These are phyloP conservation scores for Iberis amara DNA, from an alignment of 441 rosid genomes.

Conservation along the genomic window DNA sequence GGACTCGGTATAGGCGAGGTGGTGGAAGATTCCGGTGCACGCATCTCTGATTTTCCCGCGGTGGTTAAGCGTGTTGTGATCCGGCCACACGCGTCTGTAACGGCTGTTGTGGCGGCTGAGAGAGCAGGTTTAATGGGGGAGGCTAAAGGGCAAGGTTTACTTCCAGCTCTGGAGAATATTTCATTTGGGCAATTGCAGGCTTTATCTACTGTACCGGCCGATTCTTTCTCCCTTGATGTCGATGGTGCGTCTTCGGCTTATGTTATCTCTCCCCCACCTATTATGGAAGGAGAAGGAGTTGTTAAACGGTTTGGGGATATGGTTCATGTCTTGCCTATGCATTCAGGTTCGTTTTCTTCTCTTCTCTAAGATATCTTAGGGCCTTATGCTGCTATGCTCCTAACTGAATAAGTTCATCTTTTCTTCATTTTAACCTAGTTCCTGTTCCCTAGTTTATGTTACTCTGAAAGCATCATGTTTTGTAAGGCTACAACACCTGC, in stretches of 20 bases:
- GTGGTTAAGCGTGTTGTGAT: conserved; percentile 56
- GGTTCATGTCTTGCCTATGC: conserved; percentile 78
- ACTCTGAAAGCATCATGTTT: background rate
- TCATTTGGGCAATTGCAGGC: conserved; percentile 83
- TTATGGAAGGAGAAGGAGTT: conserved; percentile 82
- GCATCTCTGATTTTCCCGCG: conserved; percentile 63
- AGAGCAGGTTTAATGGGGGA: conserved; percentile 51
- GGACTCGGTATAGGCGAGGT: conserved; percentile 48
- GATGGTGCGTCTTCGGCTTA: conserved; percentile 43
- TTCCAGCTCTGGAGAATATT: conserved; percentile 63
- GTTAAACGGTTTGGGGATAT: conserved; percentile 65
- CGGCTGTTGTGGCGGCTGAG: conserved; percentile 54
- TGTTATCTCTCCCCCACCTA: conserved; percentile 64
- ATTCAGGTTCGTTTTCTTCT: conserved; percentile 55
- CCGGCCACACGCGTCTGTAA: conserved; percentile 70
- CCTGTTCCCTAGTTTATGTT: background rate
- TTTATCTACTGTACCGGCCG: conserved; percentile 64
- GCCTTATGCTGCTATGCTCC: conserved; percentile 9
- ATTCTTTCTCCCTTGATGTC: conserved; percentile 41
- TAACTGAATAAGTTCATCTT: background rate
- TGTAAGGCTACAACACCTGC: no score
- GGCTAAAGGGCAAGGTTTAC: conserved; percentile 31
- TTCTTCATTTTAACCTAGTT: background rate
- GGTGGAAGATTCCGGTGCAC: conserved; percentile 45
- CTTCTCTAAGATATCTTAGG: conserved; percentile 12